Evolutionary conservation across 768 basidiomycete genomes (phyloP).

Genomic region (Lactarius evosmus): DNA sequence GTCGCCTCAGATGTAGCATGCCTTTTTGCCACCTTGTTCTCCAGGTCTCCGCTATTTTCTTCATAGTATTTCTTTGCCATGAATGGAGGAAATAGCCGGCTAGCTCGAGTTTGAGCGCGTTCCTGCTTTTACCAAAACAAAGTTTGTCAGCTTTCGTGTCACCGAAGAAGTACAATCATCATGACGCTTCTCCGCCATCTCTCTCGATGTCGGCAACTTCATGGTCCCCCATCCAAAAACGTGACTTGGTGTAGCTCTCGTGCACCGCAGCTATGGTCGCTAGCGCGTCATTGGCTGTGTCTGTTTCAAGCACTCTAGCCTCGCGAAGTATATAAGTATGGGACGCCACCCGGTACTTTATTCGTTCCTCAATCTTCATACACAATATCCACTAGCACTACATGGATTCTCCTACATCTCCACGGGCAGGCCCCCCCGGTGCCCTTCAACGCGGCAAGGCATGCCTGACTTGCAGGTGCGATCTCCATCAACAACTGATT

Average conservation of each 20-base stretch:
- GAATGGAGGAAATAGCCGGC: slow-evolving; percentile 16
- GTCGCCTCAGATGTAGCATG: not conserved
- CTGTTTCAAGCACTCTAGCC: slow-evolving; percentile 5
- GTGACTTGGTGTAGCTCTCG: not conserved
- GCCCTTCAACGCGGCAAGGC: slow-evolving; percentile 29
- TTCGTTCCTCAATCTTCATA: slow-evolving; percentile 3
- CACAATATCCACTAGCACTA: not conserved
- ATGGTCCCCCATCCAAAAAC: not conserved
- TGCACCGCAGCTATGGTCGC: not conserved
- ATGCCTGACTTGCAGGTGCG: slow-evolving; percentile 28
- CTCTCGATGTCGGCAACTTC: not conserved
- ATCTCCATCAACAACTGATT: not conserved
- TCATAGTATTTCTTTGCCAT: not conserved
- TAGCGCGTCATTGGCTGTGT: not conserved
- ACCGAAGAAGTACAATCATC: not conserved
- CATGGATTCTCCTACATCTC: slow-evolving; percentile 22
- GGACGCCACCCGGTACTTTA: not conserved
- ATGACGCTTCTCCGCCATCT: not conserved
- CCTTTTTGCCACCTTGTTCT: not conserved
- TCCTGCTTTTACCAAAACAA: not conserved
- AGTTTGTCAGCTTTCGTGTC: slow-evolving; percentile 6
- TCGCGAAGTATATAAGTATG: slow-evolving; percentile 22
- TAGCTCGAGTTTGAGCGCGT: not conserved
- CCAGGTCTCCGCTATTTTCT: not conserved
- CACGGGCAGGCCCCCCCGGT: slow-evolving; percentile 13